Percentiles rank a stretch among this genome's conserved stretches.
These are phyloP conservation scores for Stentor roeselii DNA, from an alignment of 73 alveolate species.

Conservation along the genomic window DNA sequence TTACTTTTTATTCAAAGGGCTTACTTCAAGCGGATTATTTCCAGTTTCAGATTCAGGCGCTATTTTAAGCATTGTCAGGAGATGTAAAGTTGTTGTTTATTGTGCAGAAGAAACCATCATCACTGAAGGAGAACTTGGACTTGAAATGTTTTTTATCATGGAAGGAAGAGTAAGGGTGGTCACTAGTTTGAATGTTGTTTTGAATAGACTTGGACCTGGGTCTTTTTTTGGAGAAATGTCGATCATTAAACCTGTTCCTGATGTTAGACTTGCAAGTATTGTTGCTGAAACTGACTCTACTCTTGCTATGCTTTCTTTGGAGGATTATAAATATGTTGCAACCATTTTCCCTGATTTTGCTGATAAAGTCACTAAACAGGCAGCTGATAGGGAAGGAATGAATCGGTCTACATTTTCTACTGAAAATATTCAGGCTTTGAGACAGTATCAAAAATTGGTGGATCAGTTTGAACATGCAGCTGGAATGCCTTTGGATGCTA, in stretches of 20 bases:
- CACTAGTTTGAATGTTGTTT: conserved; percentile 26
- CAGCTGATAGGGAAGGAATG: conserved; percentile 24
- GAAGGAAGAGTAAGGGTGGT: conserved; percentile 45
- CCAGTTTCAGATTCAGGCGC: conserved; percentile 50
- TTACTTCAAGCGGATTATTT: conserved; percentile 36
- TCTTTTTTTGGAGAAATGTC: conserved; percentile 35
- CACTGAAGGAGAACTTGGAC: conserved; percentile 56
- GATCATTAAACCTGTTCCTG: conserved; percentile 5
- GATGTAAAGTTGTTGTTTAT: conserved; percentile 32
- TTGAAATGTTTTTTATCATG: conserved; percentile 54
- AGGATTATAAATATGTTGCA: conserved; percentile 45
- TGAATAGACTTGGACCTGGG: conserved; percentile 38
- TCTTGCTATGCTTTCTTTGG: conserved; percentile 43
- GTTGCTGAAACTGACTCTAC: conserved; percentile 36
- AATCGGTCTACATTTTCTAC: conserved; percentile 5
- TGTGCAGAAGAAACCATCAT: conserved; percentile 51
- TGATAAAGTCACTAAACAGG: conserved; percentile 28
- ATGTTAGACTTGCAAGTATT: conserved; percentile 34
- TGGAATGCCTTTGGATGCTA: background rate
- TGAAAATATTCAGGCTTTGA: background rate
- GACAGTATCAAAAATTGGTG: background rate
- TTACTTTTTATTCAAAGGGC: conserved; percentile 34
- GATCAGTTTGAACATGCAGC: background rate
- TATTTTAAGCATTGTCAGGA: conserved; percentile 29
- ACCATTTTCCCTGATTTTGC: conserved; percentile 47